Base-by-base conservation (phyloP, 2,329 filamentous ascomycete species). In the Xylariaceae sp. region DNA sequence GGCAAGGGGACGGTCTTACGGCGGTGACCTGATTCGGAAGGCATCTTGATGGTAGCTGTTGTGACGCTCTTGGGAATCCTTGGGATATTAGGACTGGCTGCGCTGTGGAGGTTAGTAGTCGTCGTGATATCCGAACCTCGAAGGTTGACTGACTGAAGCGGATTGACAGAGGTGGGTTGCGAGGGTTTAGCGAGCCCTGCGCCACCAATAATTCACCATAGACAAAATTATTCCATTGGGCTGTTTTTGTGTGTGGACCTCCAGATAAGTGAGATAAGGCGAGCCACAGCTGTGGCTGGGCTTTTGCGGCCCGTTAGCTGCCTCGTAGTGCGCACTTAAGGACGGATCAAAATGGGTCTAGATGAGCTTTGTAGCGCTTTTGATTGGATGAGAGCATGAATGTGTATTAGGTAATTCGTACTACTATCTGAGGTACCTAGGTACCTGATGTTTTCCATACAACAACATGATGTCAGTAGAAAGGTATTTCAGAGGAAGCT, bases 11-110 rank as follows among this genome's bases (percentile, higher is more conserved):
- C 41, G 44, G 49, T 57, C 89, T 89, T 81, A 93, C 89, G 83
- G 88, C 89, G 86, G 87, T 92, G 88, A 81, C 89, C 89, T 77
- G 88, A 83, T 86, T 90, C 88, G 76, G 89, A 88, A 88, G 88
- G 85, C 89, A 94, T 94, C 79, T 85, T 92, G 87, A 80, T 79
- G 55, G 57, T 79, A 76, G 76, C 73, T 78, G 72, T 71, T 74
- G 74, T 73, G 73, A 72, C 73, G 73, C 76, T 77, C 77, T 78
- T 75, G 75, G 76, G 72, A 73, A 74, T 78, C 74, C 75, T 72
- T 74, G 71, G 68, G 73, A 70, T 72, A 73, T 69, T 69, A 69
- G 69, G 72, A 73, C 76, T 74, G 69, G 73, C 74, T 74, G 66
- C 67, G 66, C 63, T 71, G 69, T 66, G 65, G 65, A 66, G 62